Base-by-base conservation (phyloP, 345 rosid species). In the Balakata baccata region DNA sequence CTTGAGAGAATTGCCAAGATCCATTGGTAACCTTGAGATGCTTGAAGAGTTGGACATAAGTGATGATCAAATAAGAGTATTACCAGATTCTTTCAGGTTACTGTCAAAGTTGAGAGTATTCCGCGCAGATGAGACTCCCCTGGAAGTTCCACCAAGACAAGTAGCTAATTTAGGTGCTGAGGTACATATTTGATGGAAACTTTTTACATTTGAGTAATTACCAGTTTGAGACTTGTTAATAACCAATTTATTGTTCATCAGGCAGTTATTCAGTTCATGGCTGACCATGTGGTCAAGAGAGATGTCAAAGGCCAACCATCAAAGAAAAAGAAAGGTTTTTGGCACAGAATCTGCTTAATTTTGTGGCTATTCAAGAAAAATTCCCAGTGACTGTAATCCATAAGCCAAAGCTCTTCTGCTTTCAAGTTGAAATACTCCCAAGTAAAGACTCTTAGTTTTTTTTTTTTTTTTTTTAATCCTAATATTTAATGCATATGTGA, bases 21-120 rank as follows among this genome's bases (percentile, higher is more conserved):
- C 89, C 8, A 85, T 89, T 4, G 94, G 91, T 68, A 87, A 87
- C 37, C 89, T 89, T n/a, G 89, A 87, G 82, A 65, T 82, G 87
- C 91, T 87, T 4, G 94, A 89, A 72, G 91, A 89, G 79, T 71
- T 89, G 82, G 94, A 89, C 74, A 87, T 89, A 78, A 83, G 90
- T 68, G 88, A 85, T 66, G 75, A 87, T 68, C 93, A 89, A 79
- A 87, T 89, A 61, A 72, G 86, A 59, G 68, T 47, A 23, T 67
- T 89, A 72, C 93, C 93, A 0, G 89, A 84, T 71, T 83, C 90
- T 11, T 86, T 89, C 64, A 53, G 93, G 74, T 56, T 82, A 52
- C 69, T 89, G 76, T 77, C 86, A 3, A 86, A 84, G 39, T 60
- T 89, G 78, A 78, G 85, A 67, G 82, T 83, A 45, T 84, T 89